These are phyloP conservation scores for Plasmodium blacklocki DNA, from an alignment of 169 alveolate species.

Conservation along the genomic window DNA sequence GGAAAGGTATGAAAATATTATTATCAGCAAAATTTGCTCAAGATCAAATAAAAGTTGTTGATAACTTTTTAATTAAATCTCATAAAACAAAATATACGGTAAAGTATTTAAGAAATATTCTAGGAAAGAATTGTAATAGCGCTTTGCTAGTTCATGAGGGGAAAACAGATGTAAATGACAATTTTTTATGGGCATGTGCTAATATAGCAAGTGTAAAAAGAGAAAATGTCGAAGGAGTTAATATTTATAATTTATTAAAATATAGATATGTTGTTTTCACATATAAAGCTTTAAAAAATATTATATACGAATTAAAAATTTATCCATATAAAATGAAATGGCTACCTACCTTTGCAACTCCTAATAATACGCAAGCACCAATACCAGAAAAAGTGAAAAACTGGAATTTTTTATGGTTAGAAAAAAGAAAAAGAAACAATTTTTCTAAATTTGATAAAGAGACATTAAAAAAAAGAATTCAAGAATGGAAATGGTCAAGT, in stretches of 20 bases:
- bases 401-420: conserved; percentile 89
- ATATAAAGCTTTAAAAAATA: conserved; percentile 87
- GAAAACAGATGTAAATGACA: conserved; percentile 86
- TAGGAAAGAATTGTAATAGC: conserved; percentile 88
- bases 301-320: conserved; percentile 82
- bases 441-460: conserved; percentile 70
- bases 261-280: conserved; percentile 89
- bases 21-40: conserved; percentile 91
- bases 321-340: conserved; percentile 88
- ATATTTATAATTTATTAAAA: conserved; percentile 86
- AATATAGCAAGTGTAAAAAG: conserved; percentile 88
- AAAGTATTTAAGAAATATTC: conserved; percentile 81
- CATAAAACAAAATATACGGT: conserved; percentile 91
- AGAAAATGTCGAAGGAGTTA: conserved; percentile 88
- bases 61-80: conserved; percentile 84
- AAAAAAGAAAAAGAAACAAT: conserved; percentile 77
- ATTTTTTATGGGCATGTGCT: conserved; percentile 92
- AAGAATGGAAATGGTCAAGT: conserved; percentile 89
- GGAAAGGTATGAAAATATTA: conserved; percentile 86
- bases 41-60: conserved; percentile 89
- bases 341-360: conserved; percentile 89
- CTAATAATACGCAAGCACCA: conserved; percentile 87
- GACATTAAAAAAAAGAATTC: conserved; percentile 81
- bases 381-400: conserved; percentile 85
- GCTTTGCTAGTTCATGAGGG: conserved; percentile 90